A percentile compares a stretch with the other conserved stretches of the same genome.
Evolutionary conservation across 2,329 filamentous ascomycete species (phyloP).

Genomic region (Arthrobotrys sphaeroides): DNA sequence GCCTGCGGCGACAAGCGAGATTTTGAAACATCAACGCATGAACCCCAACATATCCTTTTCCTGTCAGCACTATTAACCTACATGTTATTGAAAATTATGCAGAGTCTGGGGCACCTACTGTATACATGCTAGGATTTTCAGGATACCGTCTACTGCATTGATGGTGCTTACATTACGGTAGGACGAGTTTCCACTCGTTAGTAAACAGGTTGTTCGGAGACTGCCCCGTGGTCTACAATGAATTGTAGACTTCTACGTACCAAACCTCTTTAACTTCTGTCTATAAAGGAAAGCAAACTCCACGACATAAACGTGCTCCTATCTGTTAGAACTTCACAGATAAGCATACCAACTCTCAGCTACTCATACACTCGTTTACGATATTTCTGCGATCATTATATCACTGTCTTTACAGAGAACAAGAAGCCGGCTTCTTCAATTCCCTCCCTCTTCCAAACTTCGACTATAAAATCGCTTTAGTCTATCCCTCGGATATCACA

Average conservation of each 20-base stretch:
- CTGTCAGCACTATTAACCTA: conserved; percentile 6
- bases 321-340: background rate
- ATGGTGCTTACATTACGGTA: conserved; percentile 9
- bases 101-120: background rate
- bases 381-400: background rate
- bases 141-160: conserved; percentile 6
- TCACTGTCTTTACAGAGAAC: background rate
- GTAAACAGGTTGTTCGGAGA: background rate
- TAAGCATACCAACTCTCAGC: background rate
- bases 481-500: background rate
- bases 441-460: background rate
- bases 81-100: background rate
- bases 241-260: too few relatives aligned
- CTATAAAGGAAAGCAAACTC: background rate
- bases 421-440: conserved; percentile 42
- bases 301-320: background rate
- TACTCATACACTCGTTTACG: background rate
- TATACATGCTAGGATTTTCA: background rate
- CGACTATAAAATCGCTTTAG: background rate
- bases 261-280: background rate
- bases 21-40: background rate
- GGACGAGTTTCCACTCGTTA: background rate
- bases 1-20: conserved; percentile 20
- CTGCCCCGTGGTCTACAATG: background rate
- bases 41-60: background rate